Conservation (phyloP, 2,329 filamentous ascomycete species). For the Ceratocystis smalleyi region DNA sequence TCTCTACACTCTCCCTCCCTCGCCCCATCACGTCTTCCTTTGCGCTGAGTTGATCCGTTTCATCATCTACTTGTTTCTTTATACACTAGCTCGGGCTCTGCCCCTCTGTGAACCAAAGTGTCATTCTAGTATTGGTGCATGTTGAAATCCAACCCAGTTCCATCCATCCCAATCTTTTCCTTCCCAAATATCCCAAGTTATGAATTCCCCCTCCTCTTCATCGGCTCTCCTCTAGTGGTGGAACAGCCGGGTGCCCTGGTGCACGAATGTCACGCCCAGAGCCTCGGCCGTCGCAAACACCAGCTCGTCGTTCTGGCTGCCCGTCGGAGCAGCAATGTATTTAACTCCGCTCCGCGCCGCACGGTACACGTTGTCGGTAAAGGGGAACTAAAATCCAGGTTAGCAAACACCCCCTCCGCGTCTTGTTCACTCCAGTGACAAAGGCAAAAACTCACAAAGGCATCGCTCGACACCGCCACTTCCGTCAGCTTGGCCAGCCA, state of each 20-base stretch:
- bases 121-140: slow-evolving; percentile 1
- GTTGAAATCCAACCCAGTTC: slow-evolving; percentile 11
- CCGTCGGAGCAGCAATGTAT: slow-evolving; percentile 86
- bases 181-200: background rate
- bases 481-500: slow-evolving; percentile 72
- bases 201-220: background rate
- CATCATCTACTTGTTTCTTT: slow-evolving; percentile 6
- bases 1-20: background rate
- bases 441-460: slow-evolving; percentile 55
- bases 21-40: background rate
- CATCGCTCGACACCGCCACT: slow-evolving; percentile 83
- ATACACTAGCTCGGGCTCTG: background rate
- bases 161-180: background rate
- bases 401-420: slow-evolving; percentile 17
- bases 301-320: slow-evolving; percentile 69
- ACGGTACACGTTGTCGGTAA: slow-evolving; percentile 94
- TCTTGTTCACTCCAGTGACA: background rate
- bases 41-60: slow-evolving; percentile 10
- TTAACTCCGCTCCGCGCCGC: slow-evolving; percentile 78
- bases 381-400: slow-evolving; percentile 57
- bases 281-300: slow-evolving; percentile 85
- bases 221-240: slow-evolving; percentile 52
- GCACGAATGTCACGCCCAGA: slow-evolving; percentile 81
- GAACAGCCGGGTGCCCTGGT: slow-evolving; percentile 88
- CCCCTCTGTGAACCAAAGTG: slow-evolving; percentile 5